Evolutionary conservation across 2,329 filamentous ascomycete genomes (phyloP).

Genomic region (Diplodia corticola): DNA sequence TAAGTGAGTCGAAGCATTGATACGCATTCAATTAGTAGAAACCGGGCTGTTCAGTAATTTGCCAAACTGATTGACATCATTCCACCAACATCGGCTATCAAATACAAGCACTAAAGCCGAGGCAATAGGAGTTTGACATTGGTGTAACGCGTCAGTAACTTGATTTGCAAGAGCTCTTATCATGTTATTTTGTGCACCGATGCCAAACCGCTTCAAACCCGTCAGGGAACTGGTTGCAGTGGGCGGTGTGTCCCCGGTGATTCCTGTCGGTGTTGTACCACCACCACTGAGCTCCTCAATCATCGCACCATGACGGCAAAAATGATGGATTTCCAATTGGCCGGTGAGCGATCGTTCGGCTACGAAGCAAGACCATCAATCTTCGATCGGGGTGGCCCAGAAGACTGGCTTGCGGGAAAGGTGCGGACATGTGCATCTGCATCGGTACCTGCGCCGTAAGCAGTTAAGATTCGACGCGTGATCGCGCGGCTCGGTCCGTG

Average conservation of each 20-base stretch:
- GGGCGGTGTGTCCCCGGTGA: not conserved
- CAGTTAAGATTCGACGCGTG: not conserved
- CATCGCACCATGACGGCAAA: not conserved
- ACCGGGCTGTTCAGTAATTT: not conserved
- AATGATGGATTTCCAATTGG: not conserved
- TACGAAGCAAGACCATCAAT: not conserved
- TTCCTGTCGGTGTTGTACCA: not conserved
- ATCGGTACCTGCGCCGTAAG: slow-evolving; percentile 3
- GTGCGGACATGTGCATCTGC: not conserved
- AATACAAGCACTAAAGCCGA: not conserved
- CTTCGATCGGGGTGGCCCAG: too few relatives aligned
- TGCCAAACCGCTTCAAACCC: not conserved
- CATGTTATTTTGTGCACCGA: not conserved
- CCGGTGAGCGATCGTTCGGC: not conserved
- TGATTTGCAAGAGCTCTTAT: not conserved
- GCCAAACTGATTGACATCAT: not conserved
- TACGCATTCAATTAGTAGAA: not conserved
- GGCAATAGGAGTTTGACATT: not conserved
- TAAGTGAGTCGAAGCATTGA: not conserved
- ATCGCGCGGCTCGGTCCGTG: slow-evolving; percentile 14
- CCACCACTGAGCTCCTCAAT: not conserved
- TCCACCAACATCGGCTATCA: not conserved
- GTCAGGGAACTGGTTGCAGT: not conserved
- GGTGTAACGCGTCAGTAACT: not conserved
- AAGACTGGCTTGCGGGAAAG: not conserved